Conservation (phyloP, 2,329 filamentous ascomycete genomes). For the Botryotinia narcissicola region DNA sequence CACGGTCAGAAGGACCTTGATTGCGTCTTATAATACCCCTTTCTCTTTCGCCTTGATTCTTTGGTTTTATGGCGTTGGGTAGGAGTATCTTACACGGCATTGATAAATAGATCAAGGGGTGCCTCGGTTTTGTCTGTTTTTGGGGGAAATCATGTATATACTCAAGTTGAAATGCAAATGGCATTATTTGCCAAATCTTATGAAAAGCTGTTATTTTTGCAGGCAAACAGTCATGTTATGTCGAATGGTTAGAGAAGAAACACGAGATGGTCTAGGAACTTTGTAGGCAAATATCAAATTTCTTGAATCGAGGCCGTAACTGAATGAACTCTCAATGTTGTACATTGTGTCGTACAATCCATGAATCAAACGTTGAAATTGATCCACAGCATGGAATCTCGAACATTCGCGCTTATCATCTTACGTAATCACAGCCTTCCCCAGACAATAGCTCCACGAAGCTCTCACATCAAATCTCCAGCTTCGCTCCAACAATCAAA, state of each 20-base stretch:
- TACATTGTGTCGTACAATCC: neutral
- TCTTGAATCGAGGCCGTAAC: neutral
- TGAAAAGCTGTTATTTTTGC: neutral
- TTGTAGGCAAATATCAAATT: neutral
- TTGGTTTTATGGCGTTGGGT: constrained; percentile 16
- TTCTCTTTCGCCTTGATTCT: constrained; percentile 9
- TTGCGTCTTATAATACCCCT: constrained; percentile 14
- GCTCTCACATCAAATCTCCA: constrained; percentile 9
- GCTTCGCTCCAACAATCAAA: constrained; percentile 4
- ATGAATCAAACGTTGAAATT: neutral
- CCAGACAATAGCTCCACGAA: constrained; percentile 21
- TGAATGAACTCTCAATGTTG: neutral
- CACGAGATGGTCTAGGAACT: neutral
- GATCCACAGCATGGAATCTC: neutral
- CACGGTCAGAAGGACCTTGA: neutral
- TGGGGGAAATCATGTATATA: constrained; percentile 14
- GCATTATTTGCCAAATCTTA: constrained; percentile 1
- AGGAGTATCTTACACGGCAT: constrained; percentile 9
- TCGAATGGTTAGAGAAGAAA: neutral
- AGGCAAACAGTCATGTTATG: neutral
- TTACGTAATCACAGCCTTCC: constrained; percentile 20
- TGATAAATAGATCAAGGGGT: constrained; percentile 10
- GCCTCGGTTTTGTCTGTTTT: neutral
- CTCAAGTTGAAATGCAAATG: constrained; percentile 9
- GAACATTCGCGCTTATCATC: neutral